phyloP scores from a whole-genome alignment of 768 basidiomycete species.

The Hemileccinum rubropunctum region DNA sequence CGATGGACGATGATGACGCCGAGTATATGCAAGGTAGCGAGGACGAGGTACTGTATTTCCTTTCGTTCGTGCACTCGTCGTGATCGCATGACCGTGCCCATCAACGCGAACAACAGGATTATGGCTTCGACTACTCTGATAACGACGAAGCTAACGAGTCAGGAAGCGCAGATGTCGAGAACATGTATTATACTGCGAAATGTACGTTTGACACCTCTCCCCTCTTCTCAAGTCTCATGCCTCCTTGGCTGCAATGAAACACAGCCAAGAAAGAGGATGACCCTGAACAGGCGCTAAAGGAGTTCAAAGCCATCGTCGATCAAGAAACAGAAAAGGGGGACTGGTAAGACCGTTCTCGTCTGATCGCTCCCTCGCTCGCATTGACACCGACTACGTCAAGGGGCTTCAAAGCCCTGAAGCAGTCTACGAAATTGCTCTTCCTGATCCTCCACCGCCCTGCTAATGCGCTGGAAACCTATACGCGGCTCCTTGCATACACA shows the following conservation, averaged over 20 bases:
- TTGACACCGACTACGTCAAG: constrained; percentile 38
- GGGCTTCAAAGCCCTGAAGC: constrained; percentile 99
- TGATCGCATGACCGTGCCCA: neutral
- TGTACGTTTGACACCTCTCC: constrained; percentile 47
- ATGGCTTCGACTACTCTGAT: constrained; percentile 96
- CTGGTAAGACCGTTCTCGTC: constrained; percentile 54
- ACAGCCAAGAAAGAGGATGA: constrained; percentile 92
- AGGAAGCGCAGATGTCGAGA: constrained; percentile 88
- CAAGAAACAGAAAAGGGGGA: constrained; percentile 92
- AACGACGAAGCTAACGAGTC: constrained; percentile 79
- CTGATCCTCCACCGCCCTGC: constrained; percentile 72
- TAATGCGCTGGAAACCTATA: constrained; percentile 86
- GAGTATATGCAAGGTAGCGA: constrained; percentile 92
- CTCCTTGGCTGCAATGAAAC: neutral
- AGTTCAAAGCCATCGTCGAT: constrained; percentile 85
- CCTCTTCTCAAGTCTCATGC: no score
- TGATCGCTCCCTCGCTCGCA: neutral
- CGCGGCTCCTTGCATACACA: constrained; percentile 84
- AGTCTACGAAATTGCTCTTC: constrained; percentile 93
- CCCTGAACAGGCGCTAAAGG: constrained; percentile 87
- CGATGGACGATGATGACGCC: constrained; percentile 91
- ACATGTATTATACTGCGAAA: constrained; percentile 98
- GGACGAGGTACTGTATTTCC: constrained; percentile 59
- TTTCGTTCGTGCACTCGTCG: neutral
- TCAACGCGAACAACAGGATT: constrained; percentile 55